A percentile compares a stretch with the other conserved stretches of the same genome.
These are phyloP conservation scores for Helianthus tuberosus DNA, from an alignment of 129 eudicot species.

Conservation along the genomic window DNA sequence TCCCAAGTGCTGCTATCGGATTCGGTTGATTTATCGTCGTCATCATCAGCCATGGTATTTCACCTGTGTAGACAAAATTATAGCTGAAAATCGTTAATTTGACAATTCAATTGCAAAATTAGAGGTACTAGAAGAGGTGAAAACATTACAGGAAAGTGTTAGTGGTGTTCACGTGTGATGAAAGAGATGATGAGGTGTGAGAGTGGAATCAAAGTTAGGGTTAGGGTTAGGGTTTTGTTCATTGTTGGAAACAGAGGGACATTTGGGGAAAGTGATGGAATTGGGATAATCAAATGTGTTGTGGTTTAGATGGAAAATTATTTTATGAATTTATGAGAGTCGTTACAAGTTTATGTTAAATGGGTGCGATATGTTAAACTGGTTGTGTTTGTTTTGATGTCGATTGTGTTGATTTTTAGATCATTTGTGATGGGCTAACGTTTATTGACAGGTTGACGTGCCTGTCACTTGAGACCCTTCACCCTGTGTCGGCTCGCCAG, in stretches of 20 bases:
- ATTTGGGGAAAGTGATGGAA: slow-evolving; percentile 23
- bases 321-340: too few relatives aligned
- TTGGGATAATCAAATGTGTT: slow-evolving; percentile 7
- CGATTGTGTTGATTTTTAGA: too few relatives aligned
- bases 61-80: slow-evolving; percentile 21
- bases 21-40: slow-evolving; percentile 15
- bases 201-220: not conserved
- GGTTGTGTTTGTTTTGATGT: too few relatives aligned
- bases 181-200: not conserved
- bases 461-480: too few relatives aligned
- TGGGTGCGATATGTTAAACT: too few relatives aligned
- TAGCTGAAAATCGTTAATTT: not conserved
- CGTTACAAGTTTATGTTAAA: too few relatives aligned
- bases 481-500: too few relatives aligned
- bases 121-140: not conserved
- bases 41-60: slow-evolving; percentile 49
- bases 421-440: too few relatives aligned
- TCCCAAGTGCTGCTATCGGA: slow-evolving; percentile 33
- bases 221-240: slow-evolving; percentile 9
- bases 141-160: not conserved
- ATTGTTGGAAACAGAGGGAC: slow-evolving; percentile 25
- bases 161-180: not conserved
- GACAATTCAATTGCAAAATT: not conserved
- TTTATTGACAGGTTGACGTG: too few relatives aligned
- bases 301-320: too few relatives aligned